phyloP scores from a whole-genome alignment of 2,329 filamentous ascomycete genomes.

The Claviceps monticola region DNA sequence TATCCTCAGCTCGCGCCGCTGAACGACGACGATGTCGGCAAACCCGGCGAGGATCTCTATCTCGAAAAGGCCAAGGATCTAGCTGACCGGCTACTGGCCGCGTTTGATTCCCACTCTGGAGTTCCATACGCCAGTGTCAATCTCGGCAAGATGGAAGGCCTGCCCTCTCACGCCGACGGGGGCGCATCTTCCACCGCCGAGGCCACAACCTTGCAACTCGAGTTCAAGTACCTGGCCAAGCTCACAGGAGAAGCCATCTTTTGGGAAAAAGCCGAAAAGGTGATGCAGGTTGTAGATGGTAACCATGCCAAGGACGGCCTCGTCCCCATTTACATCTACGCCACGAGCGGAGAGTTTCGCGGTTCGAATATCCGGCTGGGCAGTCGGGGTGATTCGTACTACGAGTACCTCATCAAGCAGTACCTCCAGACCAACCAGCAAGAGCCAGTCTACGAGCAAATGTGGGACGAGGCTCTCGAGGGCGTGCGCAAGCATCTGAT shows the following conservation, averaged over 20 bases:
- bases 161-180: slow-evolving; percentile 68
- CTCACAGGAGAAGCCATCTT: slow-evolving; percentile 84
- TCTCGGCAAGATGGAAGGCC: slow-evolving; percentile 59
- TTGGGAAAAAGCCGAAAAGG: slow-evolving; percentile 83
- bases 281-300: slow-evolving; percentile 81
- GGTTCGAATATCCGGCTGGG: slow-evolving; percentile 82
- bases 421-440: slow-evolving; percentile 84
- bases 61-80: slow-evolving; percentile 92
- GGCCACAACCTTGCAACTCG: slow-evolving; percentile 80
- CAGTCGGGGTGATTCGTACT: slow-evolving; percentile 92
- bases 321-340: slow-evolving; percentile 81
- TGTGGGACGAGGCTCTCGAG: slow-evolving; percentile 79
- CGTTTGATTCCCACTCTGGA: slow-evolving; percentile 77
- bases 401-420: slow-evolving; percentile 98
- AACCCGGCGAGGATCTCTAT: slow-evolving; percentile 76
- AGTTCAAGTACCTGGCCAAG: slow-evolving; percentile 94
- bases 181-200: slow-evolving; percentile 92
- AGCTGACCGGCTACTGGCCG: slow-evolving; percentile 72
- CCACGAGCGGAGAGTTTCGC: slow-evolving; percentile 63
- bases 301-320: slow-evolving; percentile 70
- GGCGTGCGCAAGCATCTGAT: slow-evolving; percentile 87
- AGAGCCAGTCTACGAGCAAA: slow-evolving; percentile 73
- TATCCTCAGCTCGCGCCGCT: slow-evolving; percentile 70
- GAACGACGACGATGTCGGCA: slow-evolving; percentile 54
- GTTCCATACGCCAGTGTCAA: slow-evolving; percentile 87